Evolutionary conservation across 352 stramenopile species (phyloP).

Genomic region (Lagenidium giganteum): DNA sequence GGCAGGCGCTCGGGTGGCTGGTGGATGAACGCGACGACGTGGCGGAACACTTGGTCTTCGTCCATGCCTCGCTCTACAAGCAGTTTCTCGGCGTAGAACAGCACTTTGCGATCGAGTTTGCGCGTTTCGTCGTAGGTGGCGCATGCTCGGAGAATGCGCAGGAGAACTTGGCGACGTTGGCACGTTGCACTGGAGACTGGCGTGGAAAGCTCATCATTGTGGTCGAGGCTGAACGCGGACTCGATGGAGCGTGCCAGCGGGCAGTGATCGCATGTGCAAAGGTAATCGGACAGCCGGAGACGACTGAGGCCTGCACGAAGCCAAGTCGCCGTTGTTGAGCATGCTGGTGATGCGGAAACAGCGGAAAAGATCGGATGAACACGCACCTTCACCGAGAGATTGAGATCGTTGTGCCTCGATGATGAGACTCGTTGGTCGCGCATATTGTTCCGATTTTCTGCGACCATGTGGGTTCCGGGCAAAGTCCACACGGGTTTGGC

Average conservation of each 20-base stretch:
- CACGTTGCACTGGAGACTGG: too few relatives aligned
- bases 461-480: too few relatives aligned
- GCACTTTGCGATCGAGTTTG: constrained; percentile 29
- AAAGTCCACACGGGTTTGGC: too few relatives aligned
- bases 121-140: constrained; percentile 70
- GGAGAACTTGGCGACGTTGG: constrained; percentile 27
- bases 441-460: too few relatives aligned
- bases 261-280: constrained; percentile 63
- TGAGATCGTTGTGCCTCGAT: too few relatives aligned
- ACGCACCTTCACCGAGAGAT: too few relatives aligned
- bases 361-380: too few relatives aligned
- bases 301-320: constrained; percentile 1
- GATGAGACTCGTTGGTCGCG: too few relatives aligned
- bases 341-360: too few relatives aligned
- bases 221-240: constrained; percentile 25
- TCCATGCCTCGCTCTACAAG: constrained; percentile 33
- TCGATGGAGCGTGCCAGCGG: constrained; percentile 43
- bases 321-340: too few relatives aligned
- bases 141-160: constrained; percentile 52
- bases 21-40: constrained; percentile 24
- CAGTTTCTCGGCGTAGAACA: constrained; percentile 44
- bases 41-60: constrained; percentile 57
- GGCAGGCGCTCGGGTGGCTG: too few relatives aligned
- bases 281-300: constrained; percentile 33
- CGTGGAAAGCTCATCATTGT: constrained; percentile 14